Evolutionary conservation across 805 yeast species (phyloP).

Genomic region (Scheffersomyces stipitis): DNA sequence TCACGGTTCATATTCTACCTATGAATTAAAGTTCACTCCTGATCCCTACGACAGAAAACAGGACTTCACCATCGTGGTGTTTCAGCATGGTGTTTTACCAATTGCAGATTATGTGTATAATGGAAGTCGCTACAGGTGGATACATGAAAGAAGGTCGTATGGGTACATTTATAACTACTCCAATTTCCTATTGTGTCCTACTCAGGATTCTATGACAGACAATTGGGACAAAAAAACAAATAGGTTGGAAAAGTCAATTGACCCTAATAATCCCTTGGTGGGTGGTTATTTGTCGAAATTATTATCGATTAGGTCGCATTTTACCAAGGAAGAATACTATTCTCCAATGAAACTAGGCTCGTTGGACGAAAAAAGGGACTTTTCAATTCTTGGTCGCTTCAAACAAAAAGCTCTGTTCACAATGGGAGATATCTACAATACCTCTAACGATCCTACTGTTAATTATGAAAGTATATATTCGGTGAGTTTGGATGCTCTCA

Average conservation of each 20-base stretch:
- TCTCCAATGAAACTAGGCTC: not conserved
- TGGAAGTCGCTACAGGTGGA: conserved; percentile 8
- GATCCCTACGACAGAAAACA: not conserved
- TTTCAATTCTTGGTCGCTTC: conserved; percentile 1
- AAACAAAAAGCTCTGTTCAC: conserved; percentile 1
- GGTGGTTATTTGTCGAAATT: not conserved
- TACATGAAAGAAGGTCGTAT: conserved; percentile 2
- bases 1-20: conserved; percentile 1
- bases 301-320: not conserved
- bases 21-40: conserved; percentile 1
- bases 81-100: conserved; percentile 7
- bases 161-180: not conserved
- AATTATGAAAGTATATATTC: not conserved
- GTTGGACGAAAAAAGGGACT: not conserved
- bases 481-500: not conserved
- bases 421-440: not conserved
- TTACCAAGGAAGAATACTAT: not conserved
- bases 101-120: conserved; percentile 7
- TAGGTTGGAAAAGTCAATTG: conserved; percentile 1
- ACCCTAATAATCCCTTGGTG: not conserved
- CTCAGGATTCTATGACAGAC: conserved; percentile 5
- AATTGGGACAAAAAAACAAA: conserved; percentile 5
- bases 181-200: not conserved
- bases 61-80: conserved; percentile 2
- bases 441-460: not conserved